Evolutionary conservation across 1,284 basidiomycete genomes (phyloP).

Genomic region (Sporisorium graminicola): DNA sequence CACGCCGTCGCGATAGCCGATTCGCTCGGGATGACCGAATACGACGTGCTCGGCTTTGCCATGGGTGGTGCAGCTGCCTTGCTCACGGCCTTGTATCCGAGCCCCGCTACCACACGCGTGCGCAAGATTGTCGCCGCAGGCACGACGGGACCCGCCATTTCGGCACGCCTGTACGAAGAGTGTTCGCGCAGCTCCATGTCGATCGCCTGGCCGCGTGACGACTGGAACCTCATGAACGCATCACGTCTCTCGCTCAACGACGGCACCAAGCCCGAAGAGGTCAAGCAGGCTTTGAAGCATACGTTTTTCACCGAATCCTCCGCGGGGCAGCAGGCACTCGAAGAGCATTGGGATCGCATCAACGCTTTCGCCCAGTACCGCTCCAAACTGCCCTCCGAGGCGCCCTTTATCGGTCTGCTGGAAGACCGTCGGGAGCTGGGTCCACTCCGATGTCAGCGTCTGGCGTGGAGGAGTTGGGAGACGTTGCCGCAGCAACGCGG

Average conservation of each 20-base stretch:
- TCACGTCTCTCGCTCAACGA: slow-evolving; percentile 36
- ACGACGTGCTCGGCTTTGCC: slow-evolving; percentile 31
- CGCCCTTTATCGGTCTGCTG: slow-evolving; percentile 37
- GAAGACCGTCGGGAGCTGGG: slow-evolving; percentile 43
- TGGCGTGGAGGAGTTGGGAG: slow-evolving; percentile 45
- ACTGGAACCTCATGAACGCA: slow-evolving; percentile 45
- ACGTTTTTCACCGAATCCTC: slow-evolving; percentile 36
- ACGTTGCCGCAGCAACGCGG: slow-evolving; percentile 35
- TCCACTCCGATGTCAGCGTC: slow-evolving; percentile 33
- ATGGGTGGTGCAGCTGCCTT: slow-evolving; percentile 43
- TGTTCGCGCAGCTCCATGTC: slow-evolving; percentile 46
- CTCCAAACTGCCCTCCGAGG: slow-evolving; percentile 32
- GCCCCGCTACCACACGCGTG: slow-evolving; percentile 29
- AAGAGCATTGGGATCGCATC: slow-evolving; percentile 40
- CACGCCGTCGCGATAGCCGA: slow-evolving; percentile 40
- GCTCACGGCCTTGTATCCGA: slow-evolving; percentile 33
- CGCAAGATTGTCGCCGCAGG: slow-evolving; percentile 37
- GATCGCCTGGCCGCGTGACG: slow-evolving; percentile 44
- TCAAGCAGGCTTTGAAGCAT: slow-evolving; percentile 35
- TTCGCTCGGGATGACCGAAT: slow-evolving; percentile 30
- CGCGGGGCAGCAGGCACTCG: slow-evolving; percentile 28
- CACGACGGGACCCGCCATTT: slow-evolving; percentile 39
- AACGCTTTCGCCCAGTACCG: slow-evolving; percentile 40
- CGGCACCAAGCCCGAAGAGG: slow-evolving; percentile 38
- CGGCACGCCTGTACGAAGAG: slow-evolving; percentile 43